phyloP scores from a whole-genome alignment of 768 basidiomycete species.

The Epithele typhae region DNA sequence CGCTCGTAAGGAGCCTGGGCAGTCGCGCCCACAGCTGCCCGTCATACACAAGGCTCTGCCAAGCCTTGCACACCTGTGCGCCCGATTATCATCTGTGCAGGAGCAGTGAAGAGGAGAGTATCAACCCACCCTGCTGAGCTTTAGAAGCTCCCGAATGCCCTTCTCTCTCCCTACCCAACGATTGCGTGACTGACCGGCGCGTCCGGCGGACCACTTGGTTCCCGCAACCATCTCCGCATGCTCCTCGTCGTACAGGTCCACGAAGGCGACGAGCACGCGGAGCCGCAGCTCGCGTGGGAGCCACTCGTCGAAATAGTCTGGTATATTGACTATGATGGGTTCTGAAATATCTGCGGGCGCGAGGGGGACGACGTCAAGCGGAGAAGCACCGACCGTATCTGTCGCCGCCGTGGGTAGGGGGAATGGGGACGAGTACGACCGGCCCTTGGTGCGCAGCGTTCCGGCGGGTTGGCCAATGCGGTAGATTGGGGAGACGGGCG shows the following conservation, averaged over 20 bases:
- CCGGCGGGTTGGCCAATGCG: slow-evolving; percentile 1
- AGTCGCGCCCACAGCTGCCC: slow-evolving; percentile 81
- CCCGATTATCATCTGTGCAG: neutral
- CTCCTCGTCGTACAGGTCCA: slow-evolving; percentile 58
- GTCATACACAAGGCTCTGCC: slow-evolving; percentile 74
- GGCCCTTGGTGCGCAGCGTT: slow-evolving; percentile 43
- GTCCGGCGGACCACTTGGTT: slow-evolving; percentile 55
- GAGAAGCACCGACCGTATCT: no score
- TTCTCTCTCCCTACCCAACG: slow-evolving; percentile 75
- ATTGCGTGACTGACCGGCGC: slow-evolving; percentile 55
- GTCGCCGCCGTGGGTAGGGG: slow-evolving; percentile 44
- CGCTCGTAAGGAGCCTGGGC: slow-evolving; percentile 45
- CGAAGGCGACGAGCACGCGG: slow-evolving; percentile 49
- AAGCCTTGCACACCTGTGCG: slow-evolving; percentile 67
- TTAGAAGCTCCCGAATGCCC: slow-evolving; percentile 75
- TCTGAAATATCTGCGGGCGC: slow-evolving; percentile 46
- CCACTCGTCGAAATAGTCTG: slow-evolving; percentile 61
- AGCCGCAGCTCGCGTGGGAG: slow-evolving; percentile 72
- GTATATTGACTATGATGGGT: slow-evolving; percentile 43
- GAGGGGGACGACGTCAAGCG: slow-evolving; percentile 54
- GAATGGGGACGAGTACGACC: slow-evolving; percentile 62
- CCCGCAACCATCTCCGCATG: slow-evolving; percentile 40
- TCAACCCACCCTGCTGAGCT: slow-evolving; percentile 67
- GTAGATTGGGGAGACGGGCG: slow-evolving; percentile 11
- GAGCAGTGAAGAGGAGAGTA: neutral